Base-by-base conservation (phyloP, 192 early-diverging fungal species). In the Mycoemilia scoparia region DNA sequence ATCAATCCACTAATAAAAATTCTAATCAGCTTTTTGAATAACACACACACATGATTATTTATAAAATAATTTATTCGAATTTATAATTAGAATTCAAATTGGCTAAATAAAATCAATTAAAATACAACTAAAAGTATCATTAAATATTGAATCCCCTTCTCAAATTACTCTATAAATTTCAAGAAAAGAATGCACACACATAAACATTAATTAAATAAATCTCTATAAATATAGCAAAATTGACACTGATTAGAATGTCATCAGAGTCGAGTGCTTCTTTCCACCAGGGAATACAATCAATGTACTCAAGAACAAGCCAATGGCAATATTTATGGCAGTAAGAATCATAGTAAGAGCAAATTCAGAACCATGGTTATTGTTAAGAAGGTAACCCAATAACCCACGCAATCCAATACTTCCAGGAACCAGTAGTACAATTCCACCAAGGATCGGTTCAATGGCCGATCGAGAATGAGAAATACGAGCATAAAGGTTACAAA, bases 381-480 rank as follows among this genome's bases (percentile, higher is more conserved):
- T 51, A 4, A 64, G 65, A 21, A 82, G 65, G 26, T 83, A 71
- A 0, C 70, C 63, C 29, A 83, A 51, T 11, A 64, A 67, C 3
- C 51, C 56, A 24, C 65, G 50, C 10, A 87, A 70, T 22, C 82
- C 80, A n/a, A 87, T 49, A 46, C 67, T 72, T 29, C 85, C 85
- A 4, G 86, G 88, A 0, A 86, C 84, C 43, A 87, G 57, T 23
- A 87, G 51, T 28, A 82, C 51, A 4, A 89, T 77, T 16, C 84
- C 86, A 31, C 75, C 73, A 19, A 89, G 51, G 23, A 89, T 70
- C 8, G 82, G 78, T 21, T 74, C 80, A 49, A 89, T 71, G 5
- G 79, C 82, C 5, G 79, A 67, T 18, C 71, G 57, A 39, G 53
- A 50, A 35, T 76, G 66, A 14, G 74, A 74, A 12, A 91, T 38